A percentile compares a stretch with the other conserved stretches of the same genome.
These are phyloP conservation scores for Malus fusca DNA, from an alignment of 306 rosid species.

Conservation along the genomic window DNA sequence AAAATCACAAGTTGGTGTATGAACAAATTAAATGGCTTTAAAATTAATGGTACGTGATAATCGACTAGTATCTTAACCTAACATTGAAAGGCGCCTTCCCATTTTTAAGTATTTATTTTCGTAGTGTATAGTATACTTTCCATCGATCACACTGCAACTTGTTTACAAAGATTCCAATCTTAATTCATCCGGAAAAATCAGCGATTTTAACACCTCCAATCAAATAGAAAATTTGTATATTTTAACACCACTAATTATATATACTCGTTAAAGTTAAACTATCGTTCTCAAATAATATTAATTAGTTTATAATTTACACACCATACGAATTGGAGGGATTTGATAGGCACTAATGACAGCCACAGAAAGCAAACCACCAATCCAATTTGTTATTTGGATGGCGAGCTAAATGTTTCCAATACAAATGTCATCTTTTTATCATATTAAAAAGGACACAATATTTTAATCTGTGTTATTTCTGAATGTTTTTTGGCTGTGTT, in stretches of 20 bases:
- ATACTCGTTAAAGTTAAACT: background rate
- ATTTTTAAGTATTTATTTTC: background rate
- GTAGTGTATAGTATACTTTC: background rate
- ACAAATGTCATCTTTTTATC: background rate
- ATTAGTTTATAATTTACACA: background rate
- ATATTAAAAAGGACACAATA: background rate
- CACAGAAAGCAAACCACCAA: background rate
- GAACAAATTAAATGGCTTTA: background rate
- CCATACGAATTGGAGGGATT: background rate
- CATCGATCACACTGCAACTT: slow-evolving; percentile 5
- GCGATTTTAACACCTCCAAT: background rate
- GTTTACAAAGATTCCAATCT: slow-evolving; percentile 1
- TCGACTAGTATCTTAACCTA: slow-evolving; percentile 14
- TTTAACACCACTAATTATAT: background rate
- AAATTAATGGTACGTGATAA: background rate
- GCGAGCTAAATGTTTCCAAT: background rate
- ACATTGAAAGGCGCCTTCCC: background rate
- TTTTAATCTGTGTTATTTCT: background rate
- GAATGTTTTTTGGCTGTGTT: background rate
- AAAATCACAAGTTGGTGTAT: background rate
- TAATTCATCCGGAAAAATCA: background rate
- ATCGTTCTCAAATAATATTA: background rate
- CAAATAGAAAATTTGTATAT: background rate
- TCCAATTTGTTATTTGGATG: background rate
- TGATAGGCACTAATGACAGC: background rate